A percentile compares a stretch with the other conserved stretches of the same genome.
These are phyloP conservation scores for Stenogyne calaminthoides DNA, from an alignment of 305 asterid species.

Conservation along the genomic window DNA sequence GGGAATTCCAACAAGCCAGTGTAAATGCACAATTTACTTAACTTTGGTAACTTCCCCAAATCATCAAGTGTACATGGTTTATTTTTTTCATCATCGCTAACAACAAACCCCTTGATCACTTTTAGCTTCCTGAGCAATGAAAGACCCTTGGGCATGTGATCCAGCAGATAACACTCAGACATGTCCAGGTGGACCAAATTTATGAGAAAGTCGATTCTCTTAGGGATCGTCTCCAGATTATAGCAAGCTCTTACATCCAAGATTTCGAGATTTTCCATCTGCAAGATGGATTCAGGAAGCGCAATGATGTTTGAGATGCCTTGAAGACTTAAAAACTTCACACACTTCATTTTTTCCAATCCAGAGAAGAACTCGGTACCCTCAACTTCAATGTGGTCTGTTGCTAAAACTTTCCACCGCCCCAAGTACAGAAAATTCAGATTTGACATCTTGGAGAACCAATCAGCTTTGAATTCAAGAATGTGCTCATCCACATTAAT, in stretches of 20 bases:
- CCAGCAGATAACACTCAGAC: constrained; percentile 53
- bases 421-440: constrained; percentile 45
- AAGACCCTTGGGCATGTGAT: constrained; percentile 48
- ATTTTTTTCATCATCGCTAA: not conserved
- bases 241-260: constrained; percentile 52
- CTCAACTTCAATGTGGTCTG: constrained; percentile 50
- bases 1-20: constrained; percentile 33
- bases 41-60: constrained; percentile 19
- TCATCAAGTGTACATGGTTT: constrained; percentile 31
- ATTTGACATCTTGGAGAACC: constrained; percentile 49
- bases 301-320: constrained; percentile 47
- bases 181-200: constrained; percentile 47
- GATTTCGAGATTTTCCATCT: constrained; percentile 31
- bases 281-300: constrained; percentile 39
- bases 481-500: constrained; percentile 46
- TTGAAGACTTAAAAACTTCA: constrained; percentile 52
- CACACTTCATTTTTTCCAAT: constrained; percentile 15
- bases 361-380: constrained; percentile 39
- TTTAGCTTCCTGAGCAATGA: constrained; percentile 29
- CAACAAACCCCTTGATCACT: constrained; percentile 55
- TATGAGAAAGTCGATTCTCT: constrained; percentile 28
- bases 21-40: constrained; percentile 45
- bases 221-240: constrained; percentile 48
- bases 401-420: constrained; percentile 37
- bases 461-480: constrained; percentile 39